Conservation (phyloP, 2,329 filamentous ascomycete species). For the Lasiodiplodia sp. region DNA sequence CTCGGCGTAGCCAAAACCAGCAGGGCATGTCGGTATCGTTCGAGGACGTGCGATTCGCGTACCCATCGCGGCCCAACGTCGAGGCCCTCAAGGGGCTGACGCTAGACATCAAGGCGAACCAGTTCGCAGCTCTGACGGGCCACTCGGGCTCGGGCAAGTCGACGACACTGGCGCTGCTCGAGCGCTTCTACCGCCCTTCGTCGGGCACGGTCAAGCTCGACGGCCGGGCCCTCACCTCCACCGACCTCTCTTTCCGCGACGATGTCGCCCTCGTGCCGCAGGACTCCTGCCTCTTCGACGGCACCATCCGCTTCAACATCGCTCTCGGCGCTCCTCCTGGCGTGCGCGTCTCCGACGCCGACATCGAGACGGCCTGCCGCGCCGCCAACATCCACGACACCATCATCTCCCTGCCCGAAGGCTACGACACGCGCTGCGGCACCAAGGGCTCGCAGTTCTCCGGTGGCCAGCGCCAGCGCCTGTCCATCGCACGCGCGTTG, state of each 20-base stretch:
- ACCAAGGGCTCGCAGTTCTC: conserved; percentile 51
- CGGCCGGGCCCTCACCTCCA: background rate
- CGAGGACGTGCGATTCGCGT: conserved; percentile 27
- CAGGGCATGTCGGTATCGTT: conserved; percentile 16
- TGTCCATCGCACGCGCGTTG: conserved; percentile 53
- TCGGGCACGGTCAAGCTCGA: conserved; percentile 38
- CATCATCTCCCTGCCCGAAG: conserved; percentile 67
- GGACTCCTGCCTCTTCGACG: conserved; percentile 57
- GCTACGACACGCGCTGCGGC: conserved; percentile 67
- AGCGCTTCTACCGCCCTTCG: conserved; percentile 55
- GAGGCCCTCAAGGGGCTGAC: conserved; percentile 36
- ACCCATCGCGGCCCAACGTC: conserved; percentile 39
- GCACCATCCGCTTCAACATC: conserved; percentile 58
- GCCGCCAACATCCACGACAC: conserved; percentile 75
- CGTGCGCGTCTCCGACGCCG: conserved; percentile 62
- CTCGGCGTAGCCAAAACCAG: background rate
- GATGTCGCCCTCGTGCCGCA: conserved; percentile 57
- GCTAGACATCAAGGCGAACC: conserved; percentile 46
- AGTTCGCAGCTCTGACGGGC: conserved; percentile 57
- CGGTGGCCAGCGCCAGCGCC: conserved; percentile 52
- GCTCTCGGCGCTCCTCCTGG: conserved; percentile 60
- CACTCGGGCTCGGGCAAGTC: conserved; percentile 58
- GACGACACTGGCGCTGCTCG: conserved; percentile 55
- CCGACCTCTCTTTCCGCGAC: conserved; percentile 15
- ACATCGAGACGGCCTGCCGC: conserved; percentile 71